Base-by-base conservation (phyloP, 495 filamentous ascomycete genomes). In the Tetracladium marchalianum region DNA sequence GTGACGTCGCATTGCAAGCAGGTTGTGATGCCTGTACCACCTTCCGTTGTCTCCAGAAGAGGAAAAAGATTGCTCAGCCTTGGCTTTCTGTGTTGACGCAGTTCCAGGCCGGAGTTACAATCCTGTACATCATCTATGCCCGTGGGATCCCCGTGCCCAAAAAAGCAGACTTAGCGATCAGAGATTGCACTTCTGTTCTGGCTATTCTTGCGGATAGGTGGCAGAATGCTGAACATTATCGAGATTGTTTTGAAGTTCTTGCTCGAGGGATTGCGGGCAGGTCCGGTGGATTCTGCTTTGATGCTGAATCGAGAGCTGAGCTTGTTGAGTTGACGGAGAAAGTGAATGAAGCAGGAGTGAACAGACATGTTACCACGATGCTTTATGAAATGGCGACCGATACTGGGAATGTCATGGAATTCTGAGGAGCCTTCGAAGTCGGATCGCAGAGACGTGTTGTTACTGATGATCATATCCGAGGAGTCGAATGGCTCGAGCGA, bases 181-280 rank as follows among this genome's bases (percentile, higher is more conserved):
- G 37, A 17, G 46, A 48, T 35, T 48, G 37, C 31, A 36, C 37
- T 11, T 41, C 36, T n/a, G 19, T 48, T 9, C 33, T 41, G 11
- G 37, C 46, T 11, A 48, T 48, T 22, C 38, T 48, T 3, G 46
- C 46, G 9, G 46, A 48, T 35, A 1, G 46, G 24, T 48, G 46
- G 46, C 38, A 40, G 4, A 48, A 48, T 36, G 46, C 46, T 15
- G 46, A 48, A 33, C 11, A 15, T 10, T 48, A 48, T 35, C 37
- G 46, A 16, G 46, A 48, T 35, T 48, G 46, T n/a, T 48, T 48
- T 35, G 46, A 48, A 13, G 24, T 48, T 35, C 32, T 41, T 12
- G 44, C 44, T 1, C 8, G 34, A 15, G 46, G 37, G 0, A 27
- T 41, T 12, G 16, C 35, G 13, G 31, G n/a, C 11, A 15, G 11